Base-by-base conservation (phyloP, 805 yeast species). In the Wickerhamomyces xylosicus region DNA sequence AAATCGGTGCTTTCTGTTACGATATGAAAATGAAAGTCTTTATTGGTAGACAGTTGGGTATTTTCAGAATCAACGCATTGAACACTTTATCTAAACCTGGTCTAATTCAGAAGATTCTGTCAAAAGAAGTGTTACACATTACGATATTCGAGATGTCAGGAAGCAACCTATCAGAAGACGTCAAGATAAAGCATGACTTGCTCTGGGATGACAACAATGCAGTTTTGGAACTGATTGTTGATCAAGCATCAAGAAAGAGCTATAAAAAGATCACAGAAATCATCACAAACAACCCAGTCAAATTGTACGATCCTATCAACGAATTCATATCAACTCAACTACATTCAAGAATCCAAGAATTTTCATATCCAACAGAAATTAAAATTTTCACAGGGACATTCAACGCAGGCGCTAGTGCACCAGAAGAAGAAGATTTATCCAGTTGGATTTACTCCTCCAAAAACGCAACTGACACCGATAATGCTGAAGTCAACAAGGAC, bases 131-230 rank as follows among this genome's bases (percentile, higher is more conserved):
- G 2, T 52, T 92, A 29, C 63, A 61, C 17, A 39, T 56, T 31
- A 62, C 64, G 7, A 49, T 64, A 16, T 43, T 48, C 11, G 71
- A 66, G 40, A 18, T 31, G 19, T 71, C 81, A 41, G 60, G 62
- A 2, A 66, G 64, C 27, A 42, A 56, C 11, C 46, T 62, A 5
- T 60, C 64, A 0, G 47, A 67, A 17, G 80, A 74, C 6, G 61
- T 85, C n/a, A 63, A 74, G 52, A 62, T 69, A 14, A 77, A 77
- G 20, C 95, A 86, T 48, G 81, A 86, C 45, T 72, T 79, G 19
- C 61, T 89, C 19, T 89, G 97, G 97, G 92, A 95, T 6, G 95
- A 89, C 54, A 87, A 87, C 56, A 95, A 94, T 27, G 89, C 82
- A 52, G 86, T 80, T 46, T 72, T 89, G 25, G 77, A 87, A 3